Evolutionary conservation across 192 early-diverging fungal species (phyloP), one percentile per base, ranked within the genome.

Genomic region (Paraglomus occultum): DNA sequence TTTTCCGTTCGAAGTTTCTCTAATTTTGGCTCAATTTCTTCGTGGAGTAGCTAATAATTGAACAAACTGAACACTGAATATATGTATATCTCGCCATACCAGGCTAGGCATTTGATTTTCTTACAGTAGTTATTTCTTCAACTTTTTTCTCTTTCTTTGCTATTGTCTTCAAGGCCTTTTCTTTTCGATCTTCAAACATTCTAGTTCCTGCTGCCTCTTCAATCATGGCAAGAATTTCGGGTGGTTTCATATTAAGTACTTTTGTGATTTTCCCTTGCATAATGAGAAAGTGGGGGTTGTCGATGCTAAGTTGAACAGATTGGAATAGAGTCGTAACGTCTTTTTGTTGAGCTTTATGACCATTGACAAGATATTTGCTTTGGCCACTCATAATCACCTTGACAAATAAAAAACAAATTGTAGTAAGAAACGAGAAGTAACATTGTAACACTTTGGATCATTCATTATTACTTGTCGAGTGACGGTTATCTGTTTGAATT

Each of bases 251-350:
- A 74, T 97, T 98, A n/a, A 99, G 84, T 9, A 99, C 96, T 69
- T 98, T 94, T n/a, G 96, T 99, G 67, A 99, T 98, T 55, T 88
- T 80, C 45, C 96, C 97, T 81, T 99, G 97, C 96, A 97, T 97
- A 68, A 99, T 99, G 60, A 99, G 75, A 76, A 99, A 99, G 76
- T 99, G 95, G 14, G 97, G 97, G 73, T 99, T 97, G 83, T 99
- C 96, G 80, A 99, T 93, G 77, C 96, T 98, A 39, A 99, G 90
- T 75, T 94, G 93, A 5, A 99, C 96, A 12, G 95, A 97, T 70
- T 99, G 96, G 52, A 98, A 95, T 62, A 99, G 77, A 70, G 88
- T 95, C 58, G 88, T 87, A 1, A 99, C 95, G 15, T 88, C 88
- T 66, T 96, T 89, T 70, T 95, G 92, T 53, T 91, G 92, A 46